phyloP scores from a whole-genome alignment of 805 yeast species.

The Priceomyces carsonii region DNA sequence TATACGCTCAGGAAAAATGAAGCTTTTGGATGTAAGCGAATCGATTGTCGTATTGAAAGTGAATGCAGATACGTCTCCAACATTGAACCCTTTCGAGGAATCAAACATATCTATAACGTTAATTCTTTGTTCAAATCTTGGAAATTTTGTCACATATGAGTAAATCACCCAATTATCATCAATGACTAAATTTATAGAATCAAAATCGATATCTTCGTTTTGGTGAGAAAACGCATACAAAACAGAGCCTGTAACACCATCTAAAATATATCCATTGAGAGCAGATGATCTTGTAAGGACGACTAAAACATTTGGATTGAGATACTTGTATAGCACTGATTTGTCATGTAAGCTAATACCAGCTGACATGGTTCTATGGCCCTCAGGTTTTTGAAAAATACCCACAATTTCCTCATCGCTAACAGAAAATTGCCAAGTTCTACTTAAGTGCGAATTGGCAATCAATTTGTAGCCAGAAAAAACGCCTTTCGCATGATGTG shows the following conservation, averaged over 20 bases:
- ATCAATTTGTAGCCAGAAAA: too few species aligned
- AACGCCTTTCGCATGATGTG: too few species aligned
- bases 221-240: slow-evolving; percentile 46
- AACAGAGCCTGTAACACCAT: slow-evolving; percentile 68
- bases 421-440: slow-evolving; percentile 32
- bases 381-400: slow-evolving; percentile 20
- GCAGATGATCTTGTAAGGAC: slow-evolving; percentile 38
- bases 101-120: slow-evolving; percentile 81
- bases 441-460: too few species aligned
- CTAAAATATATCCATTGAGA: slow-evolving; percentile 57
- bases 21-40: slow-evolving; percentile 52
- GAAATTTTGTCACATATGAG: slow-evolving; percentile 54
- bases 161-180: slow-evolving; percentile 87
- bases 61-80: slow-evolving; percentile 30
- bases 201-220: slow-evolving; percentile 39
- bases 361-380: slow-evolving; percentile 44
- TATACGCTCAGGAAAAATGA: slow-evolving; percentile 61
- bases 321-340: slow-evolving; percentile 78
- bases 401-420: slow-evolving; percentile 17
- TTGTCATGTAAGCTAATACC: slow-evolving; percentile 72
- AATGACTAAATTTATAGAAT: slow-evolving; percentile 51
- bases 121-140: slow-evolving; percentile 54
- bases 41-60: slow-evolving; percentile 43
- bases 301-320: slow-evolving; percentile 67
- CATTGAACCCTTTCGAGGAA: slow-evolving; percentile 25